Evolutionary conservation across 345 rosid species (phyloP), one percentile per base, ranked within the genome.

Genomic region (Hypericum perforatum): DNA sequence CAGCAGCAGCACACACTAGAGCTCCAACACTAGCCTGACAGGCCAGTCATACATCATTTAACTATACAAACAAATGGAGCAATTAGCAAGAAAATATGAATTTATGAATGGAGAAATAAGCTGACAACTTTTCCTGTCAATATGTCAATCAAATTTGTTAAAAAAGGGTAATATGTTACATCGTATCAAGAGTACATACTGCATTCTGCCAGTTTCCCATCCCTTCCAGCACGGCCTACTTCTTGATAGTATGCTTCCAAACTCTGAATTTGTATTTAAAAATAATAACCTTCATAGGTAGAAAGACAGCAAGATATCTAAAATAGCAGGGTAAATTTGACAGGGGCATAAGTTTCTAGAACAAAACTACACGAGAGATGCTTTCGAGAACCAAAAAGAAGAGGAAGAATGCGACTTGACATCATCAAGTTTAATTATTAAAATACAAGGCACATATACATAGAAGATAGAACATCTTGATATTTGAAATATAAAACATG

Each of bases 181-280:
- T n/a, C 6, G 4, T 11, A n/a, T 32, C 6, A 39, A 62, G 52
- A 16, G 53, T 56, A 46, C 95, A 74, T 64, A 86, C 97, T 68
- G 55, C 97, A 89, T 53, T 86, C 86, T 43, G 97, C 84, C 60
- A 75, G 64, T 64, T 84, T 74, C 29, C 95, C 95, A 68, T 89
- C 97, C 65, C 97, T 81, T 76, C 97, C 95, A 66, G 95, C 92
- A 73, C 97, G 95, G 49, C 97, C 97, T 43, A 94, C 90, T 82
- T 89, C 97, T 80, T 89, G 97, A 77, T 89, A 84, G 70, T 89
- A 89, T 46, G 95, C 94, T 70, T 89, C 97, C 64, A 86, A 62
- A 71, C 94, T 82, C 97, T 89, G 84, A 22, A 57, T 62, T 61
- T 59, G 42, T 55, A 58, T 52, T 60, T 16, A 49, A 40, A 43